phyloP scores from a whole-genome alignment of 306 rosid genomes.

The Glycine latifolia region DNA sequence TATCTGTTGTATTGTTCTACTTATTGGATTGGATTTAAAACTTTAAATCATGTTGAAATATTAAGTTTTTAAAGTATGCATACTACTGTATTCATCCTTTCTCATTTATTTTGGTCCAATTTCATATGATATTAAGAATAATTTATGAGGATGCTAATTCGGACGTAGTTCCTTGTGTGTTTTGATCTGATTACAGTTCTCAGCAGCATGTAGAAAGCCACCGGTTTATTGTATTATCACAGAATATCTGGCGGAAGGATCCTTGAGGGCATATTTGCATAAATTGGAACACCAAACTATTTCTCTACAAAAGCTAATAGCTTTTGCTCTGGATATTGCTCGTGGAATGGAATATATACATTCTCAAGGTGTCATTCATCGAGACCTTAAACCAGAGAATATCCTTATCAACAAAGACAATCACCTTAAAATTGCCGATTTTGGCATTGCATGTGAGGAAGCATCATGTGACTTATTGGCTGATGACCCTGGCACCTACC shows the following conservation, averaged over 20 bases:
- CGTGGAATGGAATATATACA: conserved; percentile 94
- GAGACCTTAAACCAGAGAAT: conserved; percentile 97
- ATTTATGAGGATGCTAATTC: too few relatives aligned
- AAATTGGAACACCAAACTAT: conserved; percentile 71
- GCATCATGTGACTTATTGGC: conserved; percentile 74
- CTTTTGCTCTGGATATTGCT: conserved; percentile 82
- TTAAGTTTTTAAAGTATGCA: neutral
- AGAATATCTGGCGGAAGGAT: conserved; percentile 84
- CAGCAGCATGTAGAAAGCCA: conserved; percentile 86
- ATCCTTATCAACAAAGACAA: conserved; percentile 67
- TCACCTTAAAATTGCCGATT: conserved; percentile 89
- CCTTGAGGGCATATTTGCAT: conserved; percentile 85
- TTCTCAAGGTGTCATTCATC: conserved; percentile 83
- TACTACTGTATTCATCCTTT: neutral
- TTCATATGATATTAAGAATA: too few relatives aligned
- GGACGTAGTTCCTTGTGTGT: conserved; percentile 18
- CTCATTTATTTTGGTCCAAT: too few relatives aligned
- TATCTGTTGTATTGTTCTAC: conserved; percentile 7
- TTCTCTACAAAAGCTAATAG: conserved; percentile 60
- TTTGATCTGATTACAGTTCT: conserved; percentile 66
- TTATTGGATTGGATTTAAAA: conserved; percentile 9
- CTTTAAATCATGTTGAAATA: conserved; percentile 6
- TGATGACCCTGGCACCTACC: conserved; percentile 92
- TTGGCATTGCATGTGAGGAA: conserved; percentile 93
- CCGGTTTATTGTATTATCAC: conserved; percentile 86